These are phyloP conservation scores for Paecilomyces formosus DNA, from an alignment of 2,329 filamentous ascomycete genomes.

Conservation along the genomic window DNA sequence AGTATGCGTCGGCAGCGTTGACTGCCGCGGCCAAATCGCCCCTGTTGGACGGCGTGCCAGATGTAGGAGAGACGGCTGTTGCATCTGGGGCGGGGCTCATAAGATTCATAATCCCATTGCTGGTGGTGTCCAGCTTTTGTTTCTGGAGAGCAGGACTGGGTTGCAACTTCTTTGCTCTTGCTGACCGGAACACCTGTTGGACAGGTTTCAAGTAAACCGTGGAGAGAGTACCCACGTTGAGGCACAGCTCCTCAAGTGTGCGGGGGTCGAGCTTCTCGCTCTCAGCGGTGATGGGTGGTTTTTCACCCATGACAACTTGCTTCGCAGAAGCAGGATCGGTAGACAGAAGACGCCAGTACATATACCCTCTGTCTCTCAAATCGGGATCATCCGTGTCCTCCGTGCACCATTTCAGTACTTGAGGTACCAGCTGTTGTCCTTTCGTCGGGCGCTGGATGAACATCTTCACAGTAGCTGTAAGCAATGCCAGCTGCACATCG, in stretches of 20 bases:
- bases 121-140: constrained; percentile 44
- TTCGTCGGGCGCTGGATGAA: constrained; percentile 97
- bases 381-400: constrained; percentile 99
- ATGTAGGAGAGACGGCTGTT: constrained; percentile 38
- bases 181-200: constrained; percentile 89
- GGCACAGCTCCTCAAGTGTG: constrained; percentile 93
- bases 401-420: constrained; percentile 95
- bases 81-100: constrained; percentile 12
- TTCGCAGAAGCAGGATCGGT: constrained; percentile 84
- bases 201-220: constrained; percentile 98
- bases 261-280: constrained; percentile 85
- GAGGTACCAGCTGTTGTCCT: constrained; percentile 85
- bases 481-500: constrained; percentile 86
- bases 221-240: constrained; percentile 90
- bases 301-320: constrained; percentile 91
- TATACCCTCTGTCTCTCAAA: constrained; percentile 89
- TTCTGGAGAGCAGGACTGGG: constrained; percentile 83
- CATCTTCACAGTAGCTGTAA: constrained; percentile 94
- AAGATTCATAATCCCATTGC: constrained; percentile 21
- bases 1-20: constrained; percentile 82
- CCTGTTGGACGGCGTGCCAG: constrained; percentile 20
- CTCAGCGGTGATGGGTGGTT: constrained; percentile 92
- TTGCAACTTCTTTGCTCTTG: constrained; percentile 68
- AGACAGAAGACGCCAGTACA: constrained; percentile 97
- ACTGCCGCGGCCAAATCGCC: constrained; percentile 63